phyloP scores from a whole-genome alignment of 2,329 filamentous ascomycete species.

The Shiraia sp. region DNA sequence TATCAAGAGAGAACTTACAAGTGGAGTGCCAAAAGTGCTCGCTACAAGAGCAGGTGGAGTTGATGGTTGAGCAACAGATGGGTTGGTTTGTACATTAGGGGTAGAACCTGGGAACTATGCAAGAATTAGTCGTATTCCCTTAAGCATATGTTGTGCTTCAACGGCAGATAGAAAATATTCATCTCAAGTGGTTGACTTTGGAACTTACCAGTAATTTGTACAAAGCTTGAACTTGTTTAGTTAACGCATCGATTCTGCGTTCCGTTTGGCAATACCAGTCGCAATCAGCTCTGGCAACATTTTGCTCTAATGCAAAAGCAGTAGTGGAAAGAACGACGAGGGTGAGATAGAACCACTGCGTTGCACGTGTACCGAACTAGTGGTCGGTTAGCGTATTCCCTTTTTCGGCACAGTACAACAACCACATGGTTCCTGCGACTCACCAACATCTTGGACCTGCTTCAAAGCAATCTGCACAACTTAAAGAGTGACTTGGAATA shows the following conservation, averaged over 20 bases:
- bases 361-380: slow-evolving; percentile 10
- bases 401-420: too few relatives aligned
- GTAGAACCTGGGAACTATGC: slow-evolving; percentile 1
- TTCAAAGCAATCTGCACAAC: slow-evolving; percentile 1
- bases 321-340: slow-evolving; percentile 9
- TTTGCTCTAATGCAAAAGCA: slow-evolving; percentile 2
- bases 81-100: not conserved
- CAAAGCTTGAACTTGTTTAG: slow-evolving; percentile 2
- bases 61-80: not conserved
- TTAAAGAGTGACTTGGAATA: slow-evolving; percentile 3
- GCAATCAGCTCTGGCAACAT: slow-evolving; percentile 4
- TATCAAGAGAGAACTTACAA: too few relatives aligned
- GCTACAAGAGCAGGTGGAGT: not conserved
- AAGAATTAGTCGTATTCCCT: too few relatives aligned
- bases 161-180: too few relatives aligned
- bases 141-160: too few relatives aligned
- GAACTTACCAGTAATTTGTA: slow-evolving; percentile 7
- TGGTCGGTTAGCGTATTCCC: slow-evolving; percentile 4
- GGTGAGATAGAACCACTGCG: slow-evolving; percentile 11
- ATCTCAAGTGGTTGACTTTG: not conserved
- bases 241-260: slow-evolving; percentile 3
- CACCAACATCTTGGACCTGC: slow-evolving; percentile 13
- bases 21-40: slow-evolving; percentile 1
- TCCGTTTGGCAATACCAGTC: slow-evolving; percentile 11
- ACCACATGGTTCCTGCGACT: slow-evolving; percentile 1